Percentiles rank a stretch among this genome's conserved stretches.
Conservation (phyloP, 306 rosid genomes). For the Mucuna pruriens region DNA sequence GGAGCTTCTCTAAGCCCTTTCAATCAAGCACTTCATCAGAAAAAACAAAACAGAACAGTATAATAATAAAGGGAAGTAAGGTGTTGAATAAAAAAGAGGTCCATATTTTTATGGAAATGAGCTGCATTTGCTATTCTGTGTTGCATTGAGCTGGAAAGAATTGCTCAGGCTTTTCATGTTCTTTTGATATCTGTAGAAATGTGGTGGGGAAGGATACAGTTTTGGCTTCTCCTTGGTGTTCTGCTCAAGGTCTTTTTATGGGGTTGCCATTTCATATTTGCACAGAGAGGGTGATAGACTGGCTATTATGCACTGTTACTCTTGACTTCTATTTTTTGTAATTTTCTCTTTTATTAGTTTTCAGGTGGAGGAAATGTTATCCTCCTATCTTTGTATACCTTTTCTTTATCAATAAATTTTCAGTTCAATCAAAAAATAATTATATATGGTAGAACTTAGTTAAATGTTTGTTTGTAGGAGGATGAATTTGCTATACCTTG, state of each 20-base stretch:
- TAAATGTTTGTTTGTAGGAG: background rate
- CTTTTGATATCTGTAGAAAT: background rate
- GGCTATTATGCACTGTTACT: background rate
- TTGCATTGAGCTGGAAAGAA: background rate
- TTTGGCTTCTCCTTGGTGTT: background rate
- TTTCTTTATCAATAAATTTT: background rate
- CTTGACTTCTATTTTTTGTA: constrained; percentile 1
- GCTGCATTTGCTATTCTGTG: background rate
- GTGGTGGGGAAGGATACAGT: background rate
- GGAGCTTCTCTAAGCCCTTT: constrained; percentile 27
- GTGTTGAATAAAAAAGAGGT: background rate
- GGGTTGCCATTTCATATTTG: background rate
- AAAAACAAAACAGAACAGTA: background rate
- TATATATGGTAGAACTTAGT: background rate
- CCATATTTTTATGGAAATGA: background rate
- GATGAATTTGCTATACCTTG: constrained; percentile 61
- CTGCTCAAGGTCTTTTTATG: background rate
- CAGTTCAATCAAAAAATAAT: background rate
- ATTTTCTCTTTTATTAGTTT: constrained; percentile 3
- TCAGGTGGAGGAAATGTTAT: background rate
- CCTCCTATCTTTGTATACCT: background rate
- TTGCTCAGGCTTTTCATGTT: constrained; percentile 18
- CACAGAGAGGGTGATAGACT: background rate
- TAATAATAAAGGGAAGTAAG: background rate
- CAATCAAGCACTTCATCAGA: constrained; percentile 26